phyloP scores from a whole-genome alignment of 2,329 filamentous ascomycete genomes.

The Juglanconis oblonga region DNA sequence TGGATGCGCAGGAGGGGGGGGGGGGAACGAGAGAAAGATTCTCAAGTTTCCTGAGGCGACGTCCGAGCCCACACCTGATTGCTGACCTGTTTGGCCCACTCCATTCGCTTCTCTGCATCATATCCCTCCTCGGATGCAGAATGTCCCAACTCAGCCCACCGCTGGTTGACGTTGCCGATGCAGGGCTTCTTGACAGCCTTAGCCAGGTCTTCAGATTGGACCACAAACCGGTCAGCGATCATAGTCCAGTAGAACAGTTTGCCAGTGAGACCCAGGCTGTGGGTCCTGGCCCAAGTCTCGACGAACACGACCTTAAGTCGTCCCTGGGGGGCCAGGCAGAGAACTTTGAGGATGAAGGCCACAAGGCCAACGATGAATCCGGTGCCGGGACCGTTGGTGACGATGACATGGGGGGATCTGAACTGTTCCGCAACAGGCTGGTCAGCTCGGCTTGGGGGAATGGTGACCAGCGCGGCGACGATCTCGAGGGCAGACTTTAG shows the following conservation, averaged over 20 bases:
- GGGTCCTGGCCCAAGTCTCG: conserved; percentile 88
- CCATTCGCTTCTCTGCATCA: too few species aligned
- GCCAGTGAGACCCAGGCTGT: conserved; percentile 79
- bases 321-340: conserved; percentile 41
- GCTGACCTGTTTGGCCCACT: too few species aligned
- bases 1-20: too few species aligned
- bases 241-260: conserved; percentile 62
- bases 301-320: conserved; percentile 78
- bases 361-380: conserved; percentile 69
- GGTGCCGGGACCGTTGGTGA: conserved; percentile 87
- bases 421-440: conserved; percentile 19
- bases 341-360: conserved; percentile 46
- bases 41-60: too few species aligned
- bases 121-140: too few species aligned
- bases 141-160: neutral
- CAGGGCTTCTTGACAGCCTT: conserved; percentile 38
- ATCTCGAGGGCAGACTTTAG: conserved; percentile 64
- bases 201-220: conserved; percentile 73
- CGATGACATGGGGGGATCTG: conserved; percentile 67
- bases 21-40: too few species aligned
- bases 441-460: conserved; percentile 21
- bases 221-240: conserved; percentile 74
- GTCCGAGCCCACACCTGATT: too few species aligned
- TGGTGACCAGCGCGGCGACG: conserved; percentile 48
- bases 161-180: conserved; percentile 18